phyloP scores from a whole-genome alignment of 23 red algal species.

The Gracilaria gracilis region DNA sequence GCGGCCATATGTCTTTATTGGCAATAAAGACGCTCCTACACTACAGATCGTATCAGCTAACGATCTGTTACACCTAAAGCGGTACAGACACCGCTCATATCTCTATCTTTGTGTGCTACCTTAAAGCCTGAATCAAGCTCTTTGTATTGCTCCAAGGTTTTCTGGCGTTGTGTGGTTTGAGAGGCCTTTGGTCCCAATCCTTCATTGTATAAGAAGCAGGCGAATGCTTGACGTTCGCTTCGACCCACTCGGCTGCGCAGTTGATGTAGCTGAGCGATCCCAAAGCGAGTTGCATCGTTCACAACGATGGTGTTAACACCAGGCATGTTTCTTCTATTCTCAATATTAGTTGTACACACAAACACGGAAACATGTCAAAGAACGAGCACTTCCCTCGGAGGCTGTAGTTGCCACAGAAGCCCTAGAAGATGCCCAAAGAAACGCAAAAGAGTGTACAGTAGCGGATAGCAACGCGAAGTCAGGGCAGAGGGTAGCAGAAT shows the following conservation, averaged over 20 bases:
- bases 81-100: constrained; percentile 91
- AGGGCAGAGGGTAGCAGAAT: too few species aligned
- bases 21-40: too few species aligned
- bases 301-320: constrained; percentile 91
- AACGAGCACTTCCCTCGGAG: too few species aligned
- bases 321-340: constrained; percentile 96
- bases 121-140: constrained; percentile 76
- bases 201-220: constrained; percentile 61
- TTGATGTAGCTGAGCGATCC: constrained; percentile 94
- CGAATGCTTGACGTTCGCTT: constrained; percentile 73
- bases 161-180: constrained; percentile 16
- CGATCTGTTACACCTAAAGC: too few species aligned
- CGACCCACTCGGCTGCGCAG: constrained; percentile 97
- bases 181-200: neutral
- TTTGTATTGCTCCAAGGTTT: constrained; percentile 60
- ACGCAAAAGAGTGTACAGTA: too few species aligned
- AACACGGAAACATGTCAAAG: too few species aligned
- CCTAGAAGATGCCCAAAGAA: too few species aligned
- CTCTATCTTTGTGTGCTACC: constrained; percentile 91
- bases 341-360: constrained; percentile 94
- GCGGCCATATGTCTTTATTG: too few species aligned
- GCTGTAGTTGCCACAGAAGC: too few species aligned
- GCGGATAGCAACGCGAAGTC: too few species aligned
- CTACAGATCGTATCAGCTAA: too few species aligned
- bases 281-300: constrained; percentile 77